Base-by-base conservation (phyloP, 768 basidiomycete genomes). In the Nidularia sp. region DNA sequence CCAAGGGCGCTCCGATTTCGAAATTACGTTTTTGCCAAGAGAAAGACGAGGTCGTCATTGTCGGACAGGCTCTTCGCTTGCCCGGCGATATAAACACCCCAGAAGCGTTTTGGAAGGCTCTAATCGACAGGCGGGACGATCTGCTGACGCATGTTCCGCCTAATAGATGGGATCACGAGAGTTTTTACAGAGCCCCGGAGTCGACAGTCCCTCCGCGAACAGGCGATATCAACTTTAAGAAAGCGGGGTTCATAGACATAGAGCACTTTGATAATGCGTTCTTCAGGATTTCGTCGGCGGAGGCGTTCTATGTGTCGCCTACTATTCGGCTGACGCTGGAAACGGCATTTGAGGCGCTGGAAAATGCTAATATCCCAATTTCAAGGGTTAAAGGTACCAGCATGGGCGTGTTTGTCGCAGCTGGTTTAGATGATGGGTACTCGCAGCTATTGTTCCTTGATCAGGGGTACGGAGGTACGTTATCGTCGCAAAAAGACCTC, bases 101-200 rank as follows among this genome's bases (percentile, higher is more conserved):
- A 2, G 57, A 61, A 36, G 48, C 50, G 10, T 63, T 71, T 52
- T 70, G 70, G 70, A 55, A 66, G 34, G 69, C 70, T 1, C 60
- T 72, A 12, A 55, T 67, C 35, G 62, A 66, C 45, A 59, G 64
- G 52, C 65, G 70, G 10, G 61, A 61, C 32, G 64, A 69, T 45
- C 56, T 70, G 9, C 57, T 68, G 34, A 62, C 62, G 13, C 58
- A 65, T 0, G 55, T 68, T 7, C 70, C 69, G 34, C 51, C 58
- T 5, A 62, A 67, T 25, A 61, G 70, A 15, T 70, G 70, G 70
- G 70, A 72, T 53, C 67, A 72, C 43, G 59, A 65, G 13, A 68
- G 66, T 41, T 72, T 70, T 53, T 64, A 65, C 48, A 55, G 64
- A 8, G 45, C 52, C 0, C 60, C 62, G 0, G 56, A 62, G 43